Base-by-base conservation (phyloP, 257 asterid genomes). In the Capsicum chinense region DNA sequence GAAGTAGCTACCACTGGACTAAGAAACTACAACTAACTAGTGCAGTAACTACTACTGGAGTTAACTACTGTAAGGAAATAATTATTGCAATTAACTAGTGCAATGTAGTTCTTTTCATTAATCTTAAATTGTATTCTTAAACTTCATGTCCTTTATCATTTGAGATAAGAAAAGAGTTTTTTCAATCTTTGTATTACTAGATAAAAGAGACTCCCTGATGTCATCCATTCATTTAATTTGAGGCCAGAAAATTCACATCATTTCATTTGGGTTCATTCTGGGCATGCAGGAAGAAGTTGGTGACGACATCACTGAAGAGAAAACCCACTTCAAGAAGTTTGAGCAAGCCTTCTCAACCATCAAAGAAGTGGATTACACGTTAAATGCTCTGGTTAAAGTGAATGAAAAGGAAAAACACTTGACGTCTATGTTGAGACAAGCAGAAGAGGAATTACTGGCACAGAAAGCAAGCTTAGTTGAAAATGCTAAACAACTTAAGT, bases 331-430 rank as follows among this genome's bases (percentile, higher is more conserved):
- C 57, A 74, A 87, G 81, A 92, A 92, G 84, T 86, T 88, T 73
- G 95, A 89, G 87, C 93, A 91, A 91, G 90, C 91, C 79, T 88
- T 80, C 83, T 88, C 87, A 83, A 92, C 94, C 83, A 88, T 92
- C 84, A 83, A 89, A 87, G 96, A 91, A 83, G 95, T 93, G 60
- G 97, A 92, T 88, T 63, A 84, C 84, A 88, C 85, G 88, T 85
- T 91, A 86, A 90, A 92, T 82, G 92, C 88, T 66, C 87, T 90
- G 90, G 84, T 91, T 70, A 69, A 86, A 83, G 92, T 89, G 84
- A 93, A 92, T 88, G 87, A 90, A 86, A 87, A 88, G 85, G 95
- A 93, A 71, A 90, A 93, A 74, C 79, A 69, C 47, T 63, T 86
- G 84, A 89, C 87, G 54, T 85, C 87, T 68, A 83, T 86, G 88